Evolutionary conservation across 177 flowering plant species (phyloP).

Genomic region (Vitis hybrid): DNA sequence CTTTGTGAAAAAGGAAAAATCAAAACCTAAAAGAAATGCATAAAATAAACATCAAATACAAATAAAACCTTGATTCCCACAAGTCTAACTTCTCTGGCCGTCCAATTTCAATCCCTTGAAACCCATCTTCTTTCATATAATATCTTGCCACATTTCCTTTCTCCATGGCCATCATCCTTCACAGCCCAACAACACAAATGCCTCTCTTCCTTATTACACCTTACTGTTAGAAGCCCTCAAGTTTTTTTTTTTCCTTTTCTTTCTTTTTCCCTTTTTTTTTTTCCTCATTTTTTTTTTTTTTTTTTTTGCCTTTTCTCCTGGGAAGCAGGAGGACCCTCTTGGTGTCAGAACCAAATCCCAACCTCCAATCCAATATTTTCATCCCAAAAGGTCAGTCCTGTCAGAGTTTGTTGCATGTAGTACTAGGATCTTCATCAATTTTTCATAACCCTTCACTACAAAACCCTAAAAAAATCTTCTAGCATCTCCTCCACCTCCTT

Average conservation of each 20-base stretch:
- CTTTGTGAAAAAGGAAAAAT: no score
- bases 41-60: no score
- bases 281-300: not conserved
- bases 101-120: no score
- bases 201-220: not conserved
- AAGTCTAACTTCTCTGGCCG: no score
- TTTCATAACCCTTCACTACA: not conserved
- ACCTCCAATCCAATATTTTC: constrained; percentile 8
- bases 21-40: no score
- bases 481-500: not conserved
- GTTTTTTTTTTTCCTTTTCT: no score
- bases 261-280: constrained; percentile 22
- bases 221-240: not conserved
- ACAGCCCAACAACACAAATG: no score
- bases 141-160: no score
- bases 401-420: constrained; percentile 20
- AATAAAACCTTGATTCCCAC: no score
- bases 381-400: not conserved
- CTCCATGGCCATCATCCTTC: no score
- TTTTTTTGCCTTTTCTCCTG: constrained; percentile 31
- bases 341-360: constrained; percentile 61
- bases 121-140: no score
- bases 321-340: constrained; percentile 35
- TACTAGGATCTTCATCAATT: constrained; percentile 4
- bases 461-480: constrained; percentile 18